Evolutionary conservation across 176 grass and related monocot genomes (phyloP).

Genomic region (Secale cereale): DNA sequence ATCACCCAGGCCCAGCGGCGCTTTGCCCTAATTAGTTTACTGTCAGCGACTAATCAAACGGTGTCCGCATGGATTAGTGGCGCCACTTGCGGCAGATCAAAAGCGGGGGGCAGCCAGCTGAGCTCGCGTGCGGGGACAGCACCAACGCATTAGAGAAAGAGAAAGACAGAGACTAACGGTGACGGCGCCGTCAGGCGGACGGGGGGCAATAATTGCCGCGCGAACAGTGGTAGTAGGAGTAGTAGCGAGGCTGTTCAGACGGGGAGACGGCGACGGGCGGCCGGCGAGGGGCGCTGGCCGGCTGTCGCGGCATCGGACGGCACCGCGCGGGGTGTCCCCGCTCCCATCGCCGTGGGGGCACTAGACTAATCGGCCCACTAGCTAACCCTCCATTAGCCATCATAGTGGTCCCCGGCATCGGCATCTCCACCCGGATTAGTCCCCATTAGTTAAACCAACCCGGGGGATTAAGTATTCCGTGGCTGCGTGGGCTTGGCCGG

Average conservation of each 20-base stretch:
- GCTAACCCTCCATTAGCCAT: neutral
- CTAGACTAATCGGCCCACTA: constrained; percentile 1
- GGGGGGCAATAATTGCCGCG: constrained; percentile 21
- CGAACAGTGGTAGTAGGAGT: neutral
- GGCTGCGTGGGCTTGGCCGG: neutral
- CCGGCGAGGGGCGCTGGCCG: neutral
- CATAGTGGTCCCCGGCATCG: constrained; percentile 1
- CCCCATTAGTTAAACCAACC: neutral
- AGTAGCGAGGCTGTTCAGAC: neutral
- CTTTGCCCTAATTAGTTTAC: neutral
- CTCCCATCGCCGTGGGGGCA: constrained; percentile 1
- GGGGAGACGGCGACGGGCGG: neutral
- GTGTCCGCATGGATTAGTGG: neutral
- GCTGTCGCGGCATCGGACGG: constrained; percentile 47
- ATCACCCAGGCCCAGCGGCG: neutral
- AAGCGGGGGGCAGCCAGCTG: neutral
- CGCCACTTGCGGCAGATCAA: neutral
- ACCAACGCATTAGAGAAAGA: neutral
- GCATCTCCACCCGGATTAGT: neutral
- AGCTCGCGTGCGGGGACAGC: constrained; percentile 15
- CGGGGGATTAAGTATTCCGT: neutral
- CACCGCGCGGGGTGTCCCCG: constrained; percentile 22
- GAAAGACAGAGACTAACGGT: neutral
- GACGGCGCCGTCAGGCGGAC: neutral
- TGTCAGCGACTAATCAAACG: neutral